These are phyloP conservation scores for Aplosporella prunicola DNA, from an alignment of 2,329 filamentous ascomycete species.

Conservation along the genomic window DNA sequence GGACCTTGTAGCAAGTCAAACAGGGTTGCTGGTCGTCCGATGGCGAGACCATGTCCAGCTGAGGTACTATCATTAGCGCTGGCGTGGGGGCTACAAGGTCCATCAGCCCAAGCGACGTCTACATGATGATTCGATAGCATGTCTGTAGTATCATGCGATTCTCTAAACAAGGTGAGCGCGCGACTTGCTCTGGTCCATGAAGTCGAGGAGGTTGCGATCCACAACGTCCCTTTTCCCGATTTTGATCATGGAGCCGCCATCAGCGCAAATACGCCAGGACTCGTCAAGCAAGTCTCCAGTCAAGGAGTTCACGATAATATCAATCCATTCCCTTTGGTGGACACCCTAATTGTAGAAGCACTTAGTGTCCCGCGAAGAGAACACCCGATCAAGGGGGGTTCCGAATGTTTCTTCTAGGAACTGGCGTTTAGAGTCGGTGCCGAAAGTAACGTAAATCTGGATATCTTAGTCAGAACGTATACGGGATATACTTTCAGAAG, in stretches of 20 bases:
- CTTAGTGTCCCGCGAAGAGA: conserved; percentile 17
- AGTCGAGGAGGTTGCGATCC: conserved; percentile 6
- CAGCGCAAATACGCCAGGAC: conserved; percentile 17
- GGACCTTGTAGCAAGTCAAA: too few relatives aligned
- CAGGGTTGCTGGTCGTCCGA: too few relatives aligned
- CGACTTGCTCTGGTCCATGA: too few relatives aligned
- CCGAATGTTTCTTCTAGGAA: conserved; percentile 15
- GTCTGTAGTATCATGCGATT: too few relatives aligned
- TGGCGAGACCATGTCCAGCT: too few relatives aligned
- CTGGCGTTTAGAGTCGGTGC: conserved; percentile 14
- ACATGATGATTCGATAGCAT: too few relatives aligned
- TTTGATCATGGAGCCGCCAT: conserved; percentile 25
- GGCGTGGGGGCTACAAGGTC: too few relatives aligned
- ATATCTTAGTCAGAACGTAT: conserved; percentile 6
- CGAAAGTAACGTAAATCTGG: conserved; percentile 21
- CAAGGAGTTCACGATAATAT: conserved; percentile 22
- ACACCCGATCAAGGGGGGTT: conserved; percentile 23
- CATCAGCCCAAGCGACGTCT: too few relatives aligned
- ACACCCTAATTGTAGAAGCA: conserved; percentile 14
- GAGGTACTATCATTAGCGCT: too few relatives aligned
- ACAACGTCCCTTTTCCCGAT: conserved; percentile 19
- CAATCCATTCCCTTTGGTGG: conserved; percentile 21
- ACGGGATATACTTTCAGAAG: background rate
- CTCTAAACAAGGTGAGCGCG: too few relatives aligned
- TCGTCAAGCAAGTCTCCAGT: conserved; percentile 15